These are phyloP conservation scores for Dothideomycetes sp. DNA, from an alignment of 2,329 filamentous ascomycete genomes.

Conservation along the genomic window DNA sequence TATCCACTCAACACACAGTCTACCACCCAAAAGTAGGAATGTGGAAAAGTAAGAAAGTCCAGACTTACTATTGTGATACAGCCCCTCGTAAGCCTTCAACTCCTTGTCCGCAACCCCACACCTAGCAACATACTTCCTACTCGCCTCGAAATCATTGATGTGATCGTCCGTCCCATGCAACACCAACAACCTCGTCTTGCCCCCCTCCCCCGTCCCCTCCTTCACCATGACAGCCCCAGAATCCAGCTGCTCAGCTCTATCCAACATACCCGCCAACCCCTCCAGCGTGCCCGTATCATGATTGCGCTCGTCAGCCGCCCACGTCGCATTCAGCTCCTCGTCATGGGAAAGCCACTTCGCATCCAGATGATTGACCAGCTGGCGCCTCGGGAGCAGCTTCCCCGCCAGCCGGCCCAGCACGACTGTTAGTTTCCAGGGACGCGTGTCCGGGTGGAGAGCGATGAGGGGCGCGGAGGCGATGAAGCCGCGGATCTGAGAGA, in stretches of 20 bases:
- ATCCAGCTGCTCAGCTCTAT: conserved; percentile 54
- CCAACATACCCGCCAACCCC: conserved; percentile 64
- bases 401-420: conserved; percentile 56
- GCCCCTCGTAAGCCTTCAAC: conserved; percentile 65
- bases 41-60: too few relatives aligned
- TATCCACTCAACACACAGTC: background rate
- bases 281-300: conserved; percentile 83
- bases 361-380: conserved; percentile 57
- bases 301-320: conserved; percentile 57
- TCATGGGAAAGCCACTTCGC: conserved; percentile 57
- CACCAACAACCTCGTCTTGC: conserved; percentile 57
- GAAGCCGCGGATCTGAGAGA: conserved; percentile 57
- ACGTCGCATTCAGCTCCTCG: conserved; percentile 46
- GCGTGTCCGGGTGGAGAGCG: conserved; percentile 53
- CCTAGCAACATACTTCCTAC: conserved; percentile 51
- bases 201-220: conserved; percentile 35
- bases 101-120: conserved; percentile 53
- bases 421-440: conserved; percentile 54
- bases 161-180: conserved; percentile 67
- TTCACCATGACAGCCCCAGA: conserved; percentile 39
- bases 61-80: conserved; percentile 57
- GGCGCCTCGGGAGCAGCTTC: conserved; percentile 54
- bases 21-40: too few relatives aligned
- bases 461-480: conserved; percentile 71
- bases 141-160: conserved; percentile 55